phyloP scores from a whole-genome alignment of 805 yeast genomes.

The Metschnikowia matae region DNA sequence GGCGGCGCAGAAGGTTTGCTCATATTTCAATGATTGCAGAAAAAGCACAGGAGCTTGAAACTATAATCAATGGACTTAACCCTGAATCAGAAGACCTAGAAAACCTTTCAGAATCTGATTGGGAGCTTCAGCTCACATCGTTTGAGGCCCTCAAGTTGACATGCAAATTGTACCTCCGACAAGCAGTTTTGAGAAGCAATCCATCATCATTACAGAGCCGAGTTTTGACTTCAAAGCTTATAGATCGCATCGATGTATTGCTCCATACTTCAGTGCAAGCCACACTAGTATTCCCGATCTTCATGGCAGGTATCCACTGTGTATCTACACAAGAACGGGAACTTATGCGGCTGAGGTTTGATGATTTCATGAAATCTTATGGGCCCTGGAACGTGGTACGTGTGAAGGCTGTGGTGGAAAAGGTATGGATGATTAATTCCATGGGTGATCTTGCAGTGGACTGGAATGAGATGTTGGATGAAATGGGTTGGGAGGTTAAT shows the following conservation, averaged over 20 bases:
- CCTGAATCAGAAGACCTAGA: slow-evolving; percentile 51
- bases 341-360: slow-evolving; percentile 50
- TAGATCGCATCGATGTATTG: slow-evolving; percentile 55
- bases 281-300: slow-evolving; percentile 69
- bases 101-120: slow-evolving; percentile 41
- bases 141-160: slow-evolving; percentile 71
- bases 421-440: slow-evolving; percentile 46
- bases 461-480: slow-evolving; percentile 66
- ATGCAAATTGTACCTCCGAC: slow-evolving; percentile 63
- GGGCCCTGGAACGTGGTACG: slow-evolving; percentile 59
- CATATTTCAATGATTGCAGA: slow-evolving; percentile 25
- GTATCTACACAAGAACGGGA: slow-evolving; percentile 48
- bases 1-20: neutral
- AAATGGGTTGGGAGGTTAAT: slow-evolving; percentile 72
- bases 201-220: slow-evolving; percentile 64
- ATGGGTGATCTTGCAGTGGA: slow-evolving; percentile 61
- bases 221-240: slow-evolving; percentile 49
- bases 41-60: slow-evolving; percentile 42
- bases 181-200: slow-evolving; percentile 56
- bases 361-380: slow-evolving; percentile 56
- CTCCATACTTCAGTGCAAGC: slow-evolving; percentile 68
- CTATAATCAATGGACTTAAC: slow-evolving; percentile 43
- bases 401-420: slow-evolving; percentile 41
- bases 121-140: slow-evolving; percentile 62
- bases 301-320: slow-evolving; percentile 71